Base-by-base conservation (phyloP, 1,284 basidiomycete species). In the Cryptococcus neoformans region DNA sequence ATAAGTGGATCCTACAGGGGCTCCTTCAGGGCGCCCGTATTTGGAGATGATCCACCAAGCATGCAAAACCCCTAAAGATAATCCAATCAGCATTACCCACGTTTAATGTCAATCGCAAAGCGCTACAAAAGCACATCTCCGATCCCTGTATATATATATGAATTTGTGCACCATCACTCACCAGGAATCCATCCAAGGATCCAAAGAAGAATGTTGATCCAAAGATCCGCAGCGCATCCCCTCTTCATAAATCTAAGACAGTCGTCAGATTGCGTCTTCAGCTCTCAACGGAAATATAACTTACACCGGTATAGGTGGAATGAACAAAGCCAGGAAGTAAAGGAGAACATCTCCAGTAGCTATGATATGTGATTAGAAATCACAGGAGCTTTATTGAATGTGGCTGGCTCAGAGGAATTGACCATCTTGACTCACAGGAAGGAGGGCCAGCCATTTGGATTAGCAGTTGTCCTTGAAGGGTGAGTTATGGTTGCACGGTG, bases 11-110 rank as follows among this genome's bases (percentile, higher is more conserved):
- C 51, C 54, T 17, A 54, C 9, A 44, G 47, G 48, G 17, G 45
- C 51, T 1, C 55, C 59, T 8, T 49, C 55, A 6, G 59, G 57
- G 46, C 56, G 35, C 45, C 63, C 63, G 55, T 65, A 56, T 51
- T 63, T 65, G 52, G 55, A 53, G 44, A 67, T 67, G 48, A 67
- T 59, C 55, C 57, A 67, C 65, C 65, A 67, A 36, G 63, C 63
- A 44, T 67, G 65, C 16, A 65, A n/a, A 11, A 62, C 62, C 63
- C 57, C 28, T 28, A 28, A 28, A 28, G 28, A 28, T 28, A 28
- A 28, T 28, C 21, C 14, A n/a, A 16, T 42, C 37, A 54, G 38
- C 35, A 38, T 21, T 1, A 4, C 4, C 28, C 28, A 28, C 4
- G 28, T 28, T 28, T 28, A 28, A 4, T 28, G 28, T 4, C 28